Evolutionary conservation across 1,284 basidiomycete species (phyloP), one percentile per base, ranked within the genome.

Genomic region (Moesziomyces sp.): DNA sequence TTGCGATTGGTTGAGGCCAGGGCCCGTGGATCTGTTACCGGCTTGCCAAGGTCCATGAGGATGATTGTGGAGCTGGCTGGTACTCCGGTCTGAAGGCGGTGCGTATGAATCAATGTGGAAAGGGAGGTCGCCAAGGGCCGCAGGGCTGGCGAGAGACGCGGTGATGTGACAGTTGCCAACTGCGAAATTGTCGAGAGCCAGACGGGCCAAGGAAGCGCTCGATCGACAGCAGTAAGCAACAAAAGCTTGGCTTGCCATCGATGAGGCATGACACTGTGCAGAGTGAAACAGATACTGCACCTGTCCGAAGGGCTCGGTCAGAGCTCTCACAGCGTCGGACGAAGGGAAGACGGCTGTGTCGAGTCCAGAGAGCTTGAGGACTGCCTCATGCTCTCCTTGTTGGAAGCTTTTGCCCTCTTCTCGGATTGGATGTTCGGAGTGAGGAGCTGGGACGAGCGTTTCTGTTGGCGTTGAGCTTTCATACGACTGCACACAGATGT

Each of bases 251-350:
- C 46, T 43, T 13, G 28, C 23, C 7, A 38, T 10, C n/a, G 28
- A 24, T 6, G 18, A 4, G 3, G 30, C 11, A 4, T 51, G 35
- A 13, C 6, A 26, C 26, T 21, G 10, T 13, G 43, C 23, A 4
- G 19, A 24, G 16, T 47, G 26, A 16, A 10, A 40, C 14, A 58
- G 52, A 16, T 58, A 47, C 11, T 46, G 46, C 9, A 69, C 33
- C 7, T 63, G 48, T 24, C 66, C 66, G 35, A 69, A 69, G 7
- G 66, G 66, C 48, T 69, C 66, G 9, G 48, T 61, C 53, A 69
- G 56, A 19, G 66, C 66, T 33, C 60, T 48, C 8, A 69, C 35
- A 56, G 63, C 62, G 10, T 49, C 42, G 0, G 56, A n/a, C 9
- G 59, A 63, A 5, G 66, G 46, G 6, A 63, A 19, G 13, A 69